phyloP scores from a whole-genome alignment of 2,329 filamentous ascomycete species.

The Zymoseptoria brevis region DNA sequence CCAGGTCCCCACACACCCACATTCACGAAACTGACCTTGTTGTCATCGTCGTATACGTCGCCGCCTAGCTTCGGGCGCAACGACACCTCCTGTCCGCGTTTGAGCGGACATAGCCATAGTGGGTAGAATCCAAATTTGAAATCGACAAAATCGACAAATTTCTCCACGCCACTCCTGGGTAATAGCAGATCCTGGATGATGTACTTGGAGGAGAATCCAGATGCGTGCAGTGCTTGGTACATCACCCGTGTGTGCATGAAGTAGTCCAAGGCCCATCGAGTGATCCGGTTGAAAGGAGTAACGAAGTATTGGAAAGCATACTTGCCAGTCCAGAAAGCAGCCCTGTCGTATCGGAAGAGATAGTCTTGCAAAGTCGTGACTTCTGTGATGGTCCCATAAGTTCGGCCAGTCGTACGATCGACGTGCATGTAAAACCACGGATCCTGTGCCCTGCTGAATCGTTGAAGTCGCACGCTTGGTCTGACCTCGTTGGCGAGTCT shows the following conservation, averaged over 20 bases:
- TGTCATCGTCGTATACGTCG: constrained; percentile 4
- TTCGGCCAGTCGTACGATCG: constrained; percentile 23
- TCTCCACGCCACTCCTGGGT: constrained; percentile 44
- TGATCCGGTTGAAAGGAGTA: constrained; percentile 51
- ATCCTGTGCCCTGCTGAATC: constrained; percentile 53
- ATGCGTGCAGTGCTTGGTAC: constrained; percentile 53
- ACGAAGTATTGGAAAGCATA: constrained; percentile 55
- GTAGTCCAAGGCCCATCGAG: constrained; percentile 51
- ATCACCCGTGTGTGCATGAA: constrained; percentile 56
- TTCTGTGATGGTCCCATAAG: constrained; percentile 5
- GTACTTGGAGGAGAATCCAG: constrained; percentile 47
- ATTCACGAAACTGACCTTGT: constrained; percentile 38
- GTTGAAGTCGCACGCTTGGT: constrained; percentile 23
- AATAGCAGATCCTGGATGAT: constrained; percentile 58
- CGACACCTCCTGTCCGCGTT: constrained; percentile 11
- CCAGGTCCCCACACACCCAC: constrained; percentile 74
- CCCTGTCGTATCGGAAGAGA: constrained; percentile 56
- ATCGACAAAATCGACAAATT: constrained; percentile 48
- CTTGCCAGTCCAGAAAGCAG: constrained; percentile 56
- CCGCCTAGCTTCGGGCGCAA: constrained; percentile 12
- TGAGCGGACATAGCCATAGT: constrained; percentile 51
- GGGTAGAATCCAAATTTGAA: constrained; percentile 45
- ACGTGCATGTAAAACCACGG: constrained; percentile 70
- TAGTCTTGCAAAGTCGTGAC: constrained; percentile 45
- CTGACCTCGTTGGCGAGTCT: constrained; percentile 28